phyloP scores from a whole-genome alignment of 352 stramenopile genomes.

The Phytophthora ramorum region DNA sequence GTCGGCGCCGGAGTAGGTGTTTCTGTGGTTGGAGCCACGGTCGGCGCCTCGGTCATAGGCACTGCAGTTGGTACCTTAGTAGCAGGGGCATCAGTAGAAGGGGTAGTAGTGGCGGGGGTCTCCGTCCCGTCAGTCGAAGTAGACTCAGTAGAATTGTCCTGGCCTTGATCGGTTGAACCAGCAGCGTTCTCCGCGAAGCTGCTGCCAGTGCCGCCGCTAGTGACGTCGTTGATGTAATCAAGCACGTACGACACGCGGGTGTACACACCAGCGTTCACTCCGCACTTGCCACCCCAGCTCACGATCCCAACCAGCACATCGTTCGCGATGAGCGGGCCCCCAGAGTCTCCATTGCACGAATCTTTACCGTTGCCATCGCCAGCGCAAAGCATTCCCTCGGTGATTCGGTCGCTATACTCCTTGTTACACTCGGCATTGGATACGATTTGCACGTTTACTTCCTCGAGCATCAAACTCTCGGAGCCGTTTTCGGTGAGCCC shows the following conservation, averaged over 20 bases:
- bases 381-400: constrained; percentile 67
- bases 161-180: constrained; percentile 10
- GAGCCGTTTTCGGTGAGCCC: constrained; percentile 58
- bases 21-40: neutral
- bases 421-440: constrained; percentile 69
- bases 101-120: constrained; percentile 19
- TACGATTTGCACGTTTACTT: constrained; percentile 67
- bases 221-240: constrained; percentile 65
- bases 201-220: constrained; percentile 33
- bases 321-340: constrained; percentile 60
- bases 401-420: constrained; percentile 62
- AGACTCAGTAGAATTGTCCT: constrained; percentile 3
- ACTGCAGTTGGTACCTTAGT: constrained; percentile 6
- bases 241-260: constrained; percentile 55
- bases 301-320: constrained; percentile 68
- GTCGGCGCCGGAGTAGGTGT: constrained; percentile 12
- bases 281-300: constrained; percentile 70
- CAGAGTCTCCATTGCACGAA: constrained; percentile 76
- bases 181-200: constrained; percentile 22
- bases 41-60: constrained; percentile 13
- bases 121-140: constrained; percentile 18
- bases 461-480: constrained; percentile 48
- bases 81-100: constrained; percentile 8
- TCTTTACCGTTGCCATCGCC: constrained; percentile 56
- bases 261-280: constrained; percentile 63